phyloP scores from a whole-genome alignment of 2,329 filamentous ascomycete species.

The Rhytidhysteron rufulum region DNA sequence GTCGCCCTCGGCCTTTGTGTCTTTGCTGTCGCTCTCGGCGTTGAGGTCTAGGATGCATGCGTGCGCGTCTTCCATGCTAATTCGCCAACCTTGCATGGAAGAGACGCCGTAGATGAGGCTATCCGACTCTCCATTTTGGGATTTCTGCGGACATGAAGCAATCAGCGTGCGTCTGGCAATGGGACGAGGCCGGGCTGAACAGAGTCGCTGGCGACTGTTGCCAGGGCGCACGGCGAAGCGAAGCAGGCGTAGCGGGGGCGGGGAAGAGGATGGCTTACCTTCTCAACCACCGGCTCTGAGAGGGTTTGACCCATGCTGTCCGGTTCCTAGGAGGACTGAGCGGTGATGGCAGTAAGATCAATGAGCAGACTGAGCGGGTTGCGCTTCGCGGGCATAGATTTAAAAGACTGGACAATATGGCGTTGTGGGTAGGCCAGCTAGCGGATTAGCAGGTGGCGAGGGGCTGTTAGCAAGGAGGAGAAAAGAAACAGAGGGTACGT shows the following conservation, averaged over 20 bases:
- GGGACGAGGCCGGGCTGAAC: background rate
- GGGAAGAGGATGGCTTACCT: slow-evolving; percentile 62
- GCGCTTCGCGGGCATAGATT: slow-evolving; percentile 30
- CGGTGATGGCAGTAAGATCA: slow-evolving; percentile 14
- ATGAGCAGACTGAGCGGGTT: slow-evolving; percentile 17
- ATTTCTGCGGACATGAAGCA: slow-evolving; percentile 57
- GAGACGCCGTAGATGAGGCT: slow-evolving; percentile 90
- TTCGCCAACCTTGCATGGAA: slow-evolving; percentile 99
- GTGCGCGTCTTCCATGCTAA: slow-evolving; percentile 99
- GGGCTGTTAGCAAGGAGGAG: background rate
- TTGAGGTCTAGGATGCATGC: slow-evolving; percentile 84
- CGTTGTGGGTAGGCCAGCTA: slow-evolving; percentile 21
- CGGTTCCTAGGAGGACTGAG: slow-evolving; percentile 25
- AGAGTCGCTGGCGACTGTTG: slow-evolving; percentile 10
- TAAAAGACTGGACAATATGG: slow-evolving; percentile 20
- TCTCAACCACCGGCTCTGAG: slow-evolving; percentile 97
- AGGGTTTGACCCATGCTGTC: slow-evolving; percentile 91
- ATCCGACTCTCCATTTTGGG: slow-evolving; percentile 87
- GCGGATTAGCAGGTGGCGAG: slow-evolving; percentile 4
- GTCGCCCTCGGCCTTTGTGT: slow-evolving; percentile 49
- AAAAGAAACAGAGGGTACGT: background rate
- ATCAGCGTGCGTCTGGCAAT: slow-evolving; percentile 3
- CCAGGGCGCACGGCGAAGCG: slow-evolving; percentile 10
- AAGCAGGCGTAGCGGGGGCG: slow-evolving; percentile 26
- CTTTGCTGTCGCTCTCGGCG: slow-evolving; percentile 50